A percentile compares a stretch with the other conserved stretches of the same genome.
Conservation (phyloP, 202 grass and related monocot species). For the Zizania palustris region DNA sequence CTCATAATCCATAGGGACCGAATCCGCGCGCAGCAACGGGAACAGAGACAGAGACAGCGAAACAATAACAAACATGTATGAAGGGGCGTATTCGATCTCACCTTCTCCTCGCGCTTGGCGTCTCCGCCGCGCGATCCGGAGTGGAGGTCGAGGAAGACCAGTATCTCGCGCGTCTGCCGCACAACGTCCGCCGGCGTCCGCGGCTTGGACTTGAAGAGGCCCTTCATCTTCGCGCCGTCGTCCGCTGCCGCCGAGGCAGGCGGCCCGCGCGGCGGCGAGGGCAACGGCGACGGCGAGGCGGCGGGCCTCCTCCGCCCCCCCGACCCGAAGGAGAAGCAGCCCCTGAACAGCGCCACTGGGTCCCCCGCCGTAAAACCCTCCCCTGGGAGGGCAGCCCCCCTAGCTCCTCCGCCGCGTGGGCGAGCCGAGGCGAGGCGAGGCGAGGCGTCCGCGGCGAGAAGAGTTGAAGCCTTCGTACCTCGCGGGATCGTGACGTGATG, state of each 20-base stretch:
- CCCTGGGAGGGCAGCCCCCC: not conserved
- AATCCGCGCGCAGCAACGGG: not conserved
- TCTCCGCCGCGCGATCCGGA: slow-evolving; percentile 43
- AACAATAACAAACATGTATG: not conserved
- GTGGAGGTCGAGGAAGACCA: slow-evolving; percentile 65
- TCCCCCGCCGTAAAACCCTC: not conserved
- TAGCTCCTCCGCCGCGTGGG: slow-evolving; percentile 20
- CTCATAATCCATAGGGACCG: not conserved
- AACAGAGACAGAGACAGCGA: not conserved
- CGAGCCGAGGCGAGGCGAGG: not conserved
- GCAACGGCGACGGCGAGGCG: slow-evolving; percentile 48
- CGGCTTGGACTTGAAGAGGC: slow-evolving; percentile 89
- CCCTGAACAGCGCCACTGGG: slow-evolving; percentile 52
- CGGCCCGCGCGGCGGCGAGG: slow-evolving; percentile 43
- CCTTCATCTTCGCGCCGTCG: slow-evolving; percentile 73
- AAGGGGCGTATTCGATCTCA: slow-evolving; percentile 40
- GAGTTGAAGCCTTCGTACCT: not conserved
- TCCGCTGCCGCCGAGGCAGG: slow-evolving; percentile 35
- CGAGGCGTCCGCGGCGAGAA: not conserved
- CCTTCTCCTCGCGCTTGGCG: slow-evolving; percentile 86
- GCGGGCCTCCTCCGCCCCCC: slow-evolving; percentile 48
- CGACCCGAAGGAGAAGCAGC: slow-evolving; percentile 65
- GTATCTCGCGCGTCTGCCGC: slow-evolving; percentile 74
- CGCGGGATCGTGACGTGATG: not conserved
- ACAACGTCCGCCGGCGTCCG: slow-evolving; percentile 77